A percentile compares a stretch with the other conserved stretches of the same genome.
Conservation (phyloP, 805 yeast genomes). For the Saccharomycopsis amapae region DNA sequence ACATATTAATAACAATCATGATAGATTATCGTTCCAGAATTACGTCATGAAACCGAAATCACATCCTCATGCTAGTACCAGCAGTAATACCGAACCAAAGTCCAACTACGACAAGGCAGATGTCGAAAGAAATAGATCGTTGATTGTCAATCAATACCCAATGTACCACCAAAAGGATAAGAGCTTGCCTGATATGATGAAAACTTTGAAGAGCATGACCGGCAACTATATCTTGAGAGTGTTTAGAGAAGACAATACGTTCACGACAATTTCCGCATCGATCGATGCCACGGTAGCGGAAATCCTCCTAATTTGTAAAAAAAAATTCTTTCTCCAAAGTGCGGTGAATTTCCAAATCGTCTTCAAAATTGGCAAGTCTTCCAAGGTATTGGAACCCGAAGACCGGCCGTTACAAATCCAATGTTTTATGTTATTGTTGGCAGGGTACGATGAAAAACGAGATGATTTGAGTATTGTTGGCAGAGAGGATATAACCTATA, state of each 20-base stretch:
- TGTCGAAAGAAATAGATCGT: not conserved
- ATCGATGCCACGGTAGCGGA: slow-evolving; percentile 73
- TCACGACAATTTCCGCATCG: slow-evolving; percentile 73
- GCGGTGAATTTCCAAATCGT: slow-evolving; percentile 71
- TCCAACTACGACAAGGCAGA: not conserved
- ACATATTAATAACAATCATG: not conserved
- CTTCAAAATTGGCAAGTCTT: slow-evolving; percentile 66
- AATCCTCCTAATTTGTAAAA: slow-evolving; percentile 59
- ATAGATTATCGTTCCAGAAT: slow-evolving; percentile 6
- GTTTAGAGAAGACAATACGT: slow-evolving; percentile 76
- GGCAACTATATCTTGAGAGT: slow-evolving; percentile 54
- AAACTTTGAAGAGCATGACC: slow-evolving; percentile 24
- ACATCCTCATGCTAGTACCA: not conserved
- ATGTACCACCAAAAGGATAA: slow-evolving; percentile 6
- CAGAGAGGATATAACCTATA: slow-evolving; percentile 72
- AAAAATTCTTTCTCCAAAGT: slow-evolving; percentile 67
- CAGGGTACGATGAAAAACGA: slow-evolving; percentile 65
- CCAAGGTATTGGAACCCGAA: slow-evolving; percentile 61
- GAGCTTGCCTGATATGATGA: slow-evolving; percentile 9
- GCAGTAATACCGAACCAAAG: not conserved
- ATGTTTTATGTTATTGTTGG: slow-evolving; percentile 57
- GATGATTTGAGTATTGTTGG: slow-evolving; percentile 76
- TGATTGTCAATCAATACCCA: slow-evolving; percentile 3
- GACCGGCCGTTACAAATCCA: slow-evolving; percentile 78
- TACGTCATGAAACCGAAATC: slow-evolving; percentile 13